A percentile compares a stretch with the other conserved stretches of the same genome.
Conservation (phyloP, 768 basidiomycete genomes). For the Tylopilus cervinicoccineus region DNA sequence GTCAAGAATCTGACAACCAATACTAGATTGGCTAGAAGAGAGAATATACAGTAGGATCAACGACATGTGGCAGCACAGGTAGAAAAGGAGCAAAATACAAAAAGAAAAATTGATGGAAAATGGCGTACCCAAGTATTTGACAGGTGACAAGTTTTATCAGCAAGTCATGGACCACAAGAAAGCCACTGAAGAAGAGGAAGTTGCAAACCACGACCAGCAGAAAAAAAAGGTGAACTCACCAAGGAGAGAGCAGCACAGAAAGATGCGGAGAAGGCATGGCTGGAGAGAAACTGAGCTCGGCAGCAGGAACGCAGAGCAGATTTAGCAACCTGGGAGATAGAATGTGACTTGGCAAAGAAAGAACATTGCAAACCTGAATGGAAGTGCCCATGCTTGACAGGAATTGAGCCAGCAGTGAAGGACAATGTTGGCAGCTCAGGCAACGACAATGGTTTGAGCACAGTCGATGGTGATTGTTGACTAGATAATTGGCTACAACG, state of each 20-base stretch:
- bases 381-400: background rate
- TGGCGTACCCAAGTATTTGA: conserved; percentile 20
- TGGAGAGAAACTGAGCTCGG: background rate
- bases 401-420: background rate
- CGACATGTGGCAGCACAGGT: conserved; percentile 13
- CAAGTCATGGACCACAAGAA: conserved; percentile 6
- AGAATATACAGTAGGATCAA: conserved; percentile 10
- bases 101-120: conserved; percentile 12
- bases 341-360: background rate
- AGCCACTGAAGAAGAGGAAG: background rate
- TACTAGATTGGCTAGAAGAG: too few relatives aligned
- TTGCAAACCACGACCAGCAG: background rate
- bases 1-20: too few relatives aligned
- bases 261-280: background rate
- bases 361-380: background rate
- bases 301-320: background rate
- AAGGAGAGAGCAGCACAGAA: background rate
- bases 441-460: too few relatives aligned
- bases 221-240: background rate
- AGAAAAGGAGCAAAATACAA: conserved; percentile 10
- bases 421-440: background rate
- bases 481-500: too few relatives aligned
- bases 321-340: background rate
- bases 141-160: conserved; percentile 19
- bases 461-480: too few relatives aligned